phyloP scores from a whole-genome alignment of 2,329 filamentous ascomycete genomes.

The Lasiodiplodia sp. region DNA sequence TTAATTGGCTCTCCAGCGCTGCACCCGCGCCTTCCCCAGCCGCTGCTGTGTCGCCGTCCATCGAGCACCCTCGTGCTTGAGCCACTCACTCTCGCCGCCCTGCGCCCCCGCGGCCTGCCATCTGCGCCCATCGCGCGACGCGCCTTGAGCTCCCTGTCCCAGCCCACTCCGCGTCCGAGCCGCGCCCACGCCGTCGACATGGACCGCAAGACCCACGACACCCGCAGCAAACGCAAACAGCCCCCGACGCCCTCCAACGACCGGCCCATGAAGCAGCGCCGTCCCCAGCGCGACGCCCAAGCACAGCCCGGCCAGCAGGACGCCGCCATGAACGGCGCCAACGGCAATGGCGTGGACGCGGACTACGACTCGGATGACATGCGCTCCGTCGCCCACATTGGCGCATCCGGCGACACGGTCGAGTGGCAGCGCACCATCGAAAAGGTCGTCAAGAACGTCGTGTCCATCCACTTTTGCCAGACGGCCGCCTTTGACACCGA shows the following conservation, averaged over 20 bases:
- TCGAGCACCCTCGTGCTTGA: conserved; percentile 3
- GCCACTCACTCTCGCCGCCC: background rate
- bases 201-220: conserved; percentile 35
- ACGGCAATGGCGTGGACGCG: conserved; percentile 50
- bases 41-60: conserved; percentile 12
- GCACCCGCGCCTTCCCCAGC: conserved; percentile 10
- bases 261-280: conserved; percentile 63
- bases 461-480: conserved; percentile 99
- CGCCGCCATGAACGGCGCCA: conserved; percentile 35
- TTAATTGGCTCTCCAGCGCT: conserved; percentile 15
- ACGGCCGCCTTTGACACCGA: conserved; percentile 99
- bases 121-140: conserved; percentile 3
- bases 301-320: conserved; percentile 50
- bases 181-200: conserved; percentile 17
- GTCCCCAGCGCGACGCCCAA: conserved; percentile 52
- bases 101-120: background rate
- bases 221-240: conserved; percentile 63
- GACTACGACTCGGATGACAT: conserved; percentile 56
- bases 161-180: background rate
- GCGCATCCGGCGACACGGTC: conserved; percentile 67
- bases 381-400: conserved; percentile 45
- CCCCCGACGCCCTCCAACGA: conserved; percentile 58
- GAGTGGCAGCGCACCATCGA: conserved; percentile 98
- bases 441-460: conserved; percentile 90
- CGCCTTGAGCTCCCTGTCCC: conserved; percentile 4